Percentiles rank a stretch among this genome's conserved stretches.
Evolutionary conservation across 2,329 filamentous ascomycete genomes (phyloP).

Genomic region (Neonectria coccinea): DNA sequence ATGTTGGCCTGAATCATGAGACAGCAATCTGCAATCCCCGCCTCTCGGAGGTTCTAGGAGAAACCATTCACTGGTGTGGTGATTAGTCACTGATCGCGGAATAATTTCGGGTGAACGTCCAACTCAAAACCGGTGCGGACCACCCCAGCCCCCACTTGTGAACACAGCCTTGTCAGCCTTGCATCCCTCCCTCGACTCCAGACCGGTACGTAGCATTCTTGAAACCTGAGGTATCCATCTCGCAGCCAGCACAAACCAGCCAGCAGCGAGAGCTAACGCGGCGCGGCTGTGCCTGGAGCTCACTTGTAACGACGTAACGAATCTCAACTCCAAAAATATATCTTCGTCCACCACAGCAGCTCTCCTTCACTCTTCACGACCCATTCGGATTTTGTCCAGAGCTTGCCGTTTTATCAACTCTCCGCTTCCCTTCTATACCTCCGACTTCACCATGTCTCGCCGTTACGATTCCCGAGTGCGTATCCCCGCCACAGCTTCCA

Average conservation of each 20-base stretch:
- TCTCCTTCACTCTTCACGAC: constrained; percentile 17
- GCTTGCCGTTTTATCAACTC: constrained; percentile 14
- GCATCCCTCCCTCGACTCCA: constrained; percentile 10
- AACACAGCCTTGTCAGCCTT: constrained; percentile 14
- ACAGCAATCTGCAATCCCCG: constrained; percentile 5
- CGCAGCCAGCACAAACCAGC: constrained; percentile 30
- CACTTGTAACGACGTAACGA: constrained; percentile 39
- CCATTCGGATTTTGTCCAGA: constrained; percentile 9
- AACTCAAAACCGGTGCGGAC: neutral
- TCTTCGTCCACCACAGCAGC: constrained; percentile 28
- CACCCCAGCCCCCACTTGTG: neutral
- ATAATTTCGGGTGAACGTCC: constrained; percentile 3
- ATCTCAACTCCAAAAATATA: constrained; percentile 35
- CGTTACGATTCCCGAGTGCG: constrained; percentile 96
- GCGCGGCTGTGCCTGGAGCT: constrained; percentile 60
- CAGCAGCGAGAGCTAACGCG: constrained; percentile 50
- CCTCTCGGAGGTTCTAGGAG: constrained; percentile 14
- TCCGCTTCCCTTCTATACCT: constrained; percentile 20
- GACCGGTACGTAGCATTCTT: constrained; percentile 7
- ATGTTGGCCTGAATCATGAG: constrained; percentile 25
- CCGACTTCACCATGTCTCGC: constrained; percentile 79
- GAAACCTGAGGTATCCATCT: constrained; percentile 41
- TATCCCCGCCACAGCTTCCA: constrained; percentile 47
- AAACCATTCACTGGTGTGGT: neutral
- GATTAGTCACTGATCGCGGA: neutral